Evolutionary conservation across 2,329 filamentous ascomycete genomes (phyloP), one percentile per base, ranked within the genome.

Genomic region (Hirsutella rhossiliensis): DNA sequence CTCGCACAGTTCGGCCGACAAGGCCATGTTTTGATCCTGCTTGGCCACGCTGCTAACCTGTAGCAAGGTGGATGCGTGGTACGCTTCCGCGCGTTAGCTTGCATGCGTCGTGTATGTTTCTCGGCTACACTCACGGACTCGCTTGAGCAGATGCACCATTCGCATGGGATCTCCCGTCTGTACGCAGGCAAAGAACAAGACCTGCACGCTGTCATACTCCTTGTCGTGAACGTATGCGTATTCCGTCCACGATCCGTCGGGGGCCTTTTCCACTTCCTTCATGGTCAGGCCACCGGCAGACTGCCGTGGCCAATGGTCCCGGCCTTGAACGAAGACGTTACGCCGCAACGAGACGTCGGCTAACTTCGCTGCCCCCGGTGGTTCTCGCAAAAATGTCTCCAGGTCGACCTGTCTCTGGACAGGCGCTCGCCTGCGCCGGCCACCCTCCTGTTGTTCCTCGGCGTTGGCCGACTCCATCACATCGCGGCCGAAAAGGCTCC

Each of bases 1-100:
- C 64, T 97, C 90, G 43, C 94, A 78, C 2, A 97, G 75, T 55
- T 97, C 89, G 4, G 87, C 83, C 0, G 90, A 82, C 4, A 92
- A 76, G 1, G 89, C 79, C 59, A 88, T 82, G 57, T 97, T 92
- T 43, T 87, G 80, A 57, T 96, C 87, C 52, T 95, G 85, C 59
- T 92, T 90, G 12, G 88, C 88, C 41, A 97, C 84, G 59, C 87
- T 87, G 48, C 87, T 94, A 27, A 94, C 88, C 59, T 96, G 89
- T 19, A 97, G 79, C n/a, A 97, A 75, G 2, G 87, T 89, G 2
- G 87, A 92, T 52, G 97, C 83, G 59, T 97, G 89, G 60, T 96
- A 97, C 4, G 90, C 74, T 43, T 31, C 8, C n/a, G 13, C 17
- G 17, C 13, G 17, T 39, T n/a, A 38, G 42, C 41, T 19, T 41